phyloP scores from a whole-genome alignment of 495 filamentous ascomycete species.

The Penicillium crystallinum region DNA sequence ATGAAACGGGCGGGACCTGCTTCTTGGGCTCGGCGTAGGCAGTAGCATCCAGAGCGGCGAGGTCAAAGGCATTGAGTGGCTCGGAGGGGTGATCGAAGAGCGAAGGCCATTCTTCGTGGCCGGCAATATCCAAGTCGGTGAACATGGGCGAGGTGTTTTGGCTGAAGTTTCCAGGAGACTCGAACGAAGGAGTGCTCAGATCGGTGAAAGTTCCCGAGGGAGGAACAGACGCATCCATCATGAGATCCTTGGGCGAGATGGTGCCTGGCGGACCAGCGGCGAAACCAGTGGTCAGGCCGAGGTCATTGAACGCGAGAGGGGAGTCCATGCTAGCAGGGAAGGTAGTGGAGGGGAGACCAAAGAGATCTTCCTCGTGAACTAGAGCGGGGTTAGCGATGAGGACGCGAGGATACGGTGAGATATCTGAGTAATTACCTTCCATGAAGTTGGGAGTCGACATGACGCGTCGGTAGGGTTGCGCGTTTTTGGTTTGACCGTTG shows the following conservation, averaged over 20 bases:
- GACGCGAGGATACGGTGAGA: neutral
- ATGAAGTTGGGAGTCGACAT: conserved; percentile 41
- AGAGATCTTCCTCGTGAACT: conserved; percentile 26
- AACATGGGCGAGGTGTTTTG: conserved; percentile 72
- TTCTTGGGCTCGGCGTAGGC: conserved; percentile 29
- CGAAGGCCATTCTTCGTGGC: conserved; percentile 40
- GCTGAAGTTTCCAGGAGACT: conserved; percentile 61
- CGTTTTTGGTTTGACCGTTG: conserved; percentile 28
- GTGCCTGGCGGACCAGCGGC: conserved; percentile 47
- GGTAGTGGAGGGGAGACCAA: conserved; percentile 29
- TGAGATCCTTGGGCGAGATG: conserved; percentile 80
- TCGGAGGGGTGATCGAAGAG: conserved; percentile 55
- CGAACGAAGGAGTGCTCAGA: conserved; percentile 76
- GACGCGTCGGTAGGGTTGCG: conserved; percentile 25
- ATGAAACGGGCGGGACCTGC: conserved; percentile 35
- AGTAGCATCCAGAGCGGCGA: conserved; percentile 25
- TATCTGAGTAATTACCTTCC: conserved; percentile 17
- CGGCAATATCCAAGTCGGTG: conserved; percentile 32
- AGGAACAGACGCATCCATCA: conserved; percentile 71
- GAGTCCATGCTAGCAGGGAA: conserved; percentile 31
- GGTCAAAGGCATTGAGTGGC: conserved; percentile 32
- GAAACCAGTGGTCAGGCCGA: conserved; percentile 9
- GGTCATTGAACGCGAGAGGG: conserved; percentile 12
- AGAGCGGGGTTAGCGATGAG: conserved; percentile 5
- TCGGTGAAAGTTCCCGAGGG: conserved; percentile 80